Conservation (phyloP, 371 early-diverging fungal genomes). For the Mortierella sp. region DNA sequence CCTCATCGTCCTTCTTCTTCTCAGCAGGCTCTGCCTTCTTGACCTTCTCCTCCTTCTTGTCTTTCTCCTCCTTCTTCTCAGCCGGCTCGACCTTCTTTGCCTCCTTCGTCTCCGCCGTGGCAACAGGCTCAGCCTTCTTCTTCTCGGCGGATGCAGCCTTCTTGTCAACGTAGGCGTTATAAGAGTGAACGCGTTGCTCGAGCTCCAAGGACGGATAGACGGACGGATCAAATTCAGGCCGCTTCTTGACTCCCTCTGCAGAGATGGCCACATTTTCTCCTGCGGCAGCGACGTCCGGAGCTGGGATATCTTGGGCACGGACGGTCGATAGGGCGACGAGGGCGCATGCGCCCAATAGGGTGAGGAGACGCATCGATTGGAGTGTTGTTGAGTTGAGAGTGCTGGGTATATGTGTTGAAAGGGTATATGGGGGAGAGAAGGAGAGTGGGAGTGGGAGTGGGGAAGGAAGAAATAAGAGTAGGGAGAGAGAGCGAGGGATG, state of each 20-base stretch:
- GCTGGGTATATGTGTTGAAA: background rate
- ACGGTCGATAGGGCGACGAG: constrained; percentile 28
- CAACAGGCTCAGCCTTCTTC: background rate
- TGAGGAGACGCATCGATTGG: constrained; percentile 33
- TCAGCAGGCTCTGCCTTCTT: background rate
- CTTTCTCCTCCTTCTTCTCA: background rate
- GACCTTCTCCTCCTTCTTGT: constrained; percentile 1
- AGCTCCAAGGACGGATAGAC: constrained; percentile 39
- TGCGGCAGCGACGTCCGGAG: background rate
- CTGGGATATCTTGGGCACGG: constrained; percentile 24
- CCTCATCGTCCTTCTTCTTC: constrained; percentile 6
- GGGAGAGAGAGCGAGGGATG: background rate
- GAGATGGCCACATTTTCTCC: background rate
- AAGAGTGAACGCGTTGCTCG: constrained; percentile 24
- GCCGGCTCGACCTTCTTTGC: no score
- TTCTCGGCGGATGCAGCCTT: background rate
- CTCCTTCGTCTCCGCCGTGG: background rate
- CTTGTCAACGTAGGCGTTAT: constrained; percentile 23
- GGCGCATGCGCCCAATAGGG: constrained; percentile 39
- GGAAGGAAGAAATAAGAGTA: background rate
- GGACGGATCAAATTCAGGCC: constrained; percentile 9
- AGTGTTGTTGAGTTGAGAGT: background rate
- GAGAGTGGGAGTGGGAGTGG: background rate
- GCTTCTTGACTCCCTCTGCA: constrained; percentile 16
- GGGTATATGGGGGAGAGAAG: background rate